Evolutionary conservation across 129 eudicot genomes (phyloP).

Genomic region (Lactuca sativa): DNA sequence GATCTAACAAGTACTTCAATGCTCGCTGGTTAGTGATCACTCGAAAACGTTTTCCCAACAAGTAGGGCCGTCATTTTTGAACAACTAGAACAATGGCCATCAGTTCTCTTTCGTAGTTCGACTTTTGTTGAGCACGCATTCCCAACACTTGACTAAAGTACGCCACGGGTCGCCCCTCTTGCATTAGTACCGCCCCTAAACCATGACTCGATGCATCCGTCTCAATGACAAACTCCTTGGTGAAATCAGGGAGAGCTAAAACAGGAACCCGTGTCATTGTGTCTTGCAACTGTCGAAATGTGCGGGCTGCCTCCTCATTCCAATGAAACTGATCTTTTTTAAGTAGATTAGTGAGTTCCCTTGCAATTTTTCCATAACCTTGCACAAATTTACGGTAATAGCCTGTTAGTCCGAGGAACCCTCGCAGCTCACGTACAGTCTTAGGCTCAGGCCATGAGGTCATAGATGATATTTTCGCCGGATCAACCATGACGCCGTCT

Average conservation of each 20-base stretch:
- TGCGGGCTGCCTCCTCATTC: neutral
- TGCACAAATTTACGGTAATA: slow-evolving; percentile 6
- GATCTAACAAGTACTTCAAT: neutral
- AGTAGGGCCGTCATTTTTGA: neutral
- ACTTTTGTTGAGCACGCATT: neutral
- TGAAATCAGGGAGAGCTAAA: neutral
- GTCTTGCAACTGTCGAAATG: neutral
- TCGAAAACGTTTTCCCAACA: neutral
- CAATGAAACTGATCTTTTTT: neutral
- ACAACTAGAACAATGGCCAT: neutral
- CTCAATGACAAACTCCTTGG: neutral
- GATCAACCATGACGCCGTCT: neutral
- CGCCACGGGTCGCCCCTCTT: neutral
- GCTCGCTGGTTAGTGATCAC: neutral
- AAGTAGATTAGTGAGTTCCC: neutral
- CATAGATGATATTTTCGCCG: neutral
- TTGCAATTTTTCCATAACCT: neutral
- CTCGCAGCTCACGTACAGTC: neutral
- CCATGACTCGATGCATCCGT: neutral
- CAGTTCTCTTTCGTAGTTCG: neutral
- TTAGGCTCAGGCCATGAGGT: neutral
- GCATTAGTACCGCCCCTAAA: neutral
- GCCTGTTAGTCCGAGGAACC: slow-evolving; percentile 1
- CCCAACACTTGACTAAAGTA: neutral
- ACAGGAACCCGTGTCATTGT: neutral